Evolutionary conservation across 306 rosid genomes (phyloP), one percentile per base, ranked within the genome.

Genomic region (Fragaria vesca): DNA sequence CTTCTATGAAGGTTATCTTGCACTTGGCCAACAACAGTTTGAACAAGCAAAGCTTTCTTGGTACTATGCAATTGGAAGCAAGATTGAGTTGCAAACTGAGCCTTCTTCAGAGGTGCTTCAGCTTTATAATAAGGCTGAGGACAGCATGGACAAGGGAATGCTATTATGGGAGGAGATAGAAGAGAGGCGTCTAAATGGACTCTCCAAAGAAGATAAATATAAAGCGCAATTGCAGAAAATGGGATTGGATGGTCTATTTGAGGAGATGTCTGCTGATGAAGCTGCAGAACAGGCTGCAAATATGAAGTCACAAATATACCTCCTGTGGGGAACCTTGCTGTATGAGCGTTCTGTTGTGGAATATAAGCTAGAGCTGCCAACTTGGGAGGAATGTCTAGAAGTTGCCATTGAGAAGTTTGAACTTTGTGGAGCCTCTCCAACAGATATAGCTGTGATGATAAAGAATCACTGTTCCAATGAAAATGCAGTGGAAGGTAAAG

Each of bases 351-450:
- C 98, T 34, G 91, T 92, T 38, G 98, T 88, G 71, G 97, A 95
- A 68, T 95, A 83, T 68, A 95, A 83, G 83, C 78, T 92, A 57
- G 89, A 81, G 66, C 84, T 95, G 43, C 97, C 98, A 38, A 92
- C 93, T 65, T 95, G 97, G 98, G 98, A 95, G 77, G 98, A 95
- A 83, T 91, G 97, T 75, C 77, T 95, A 79, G 98, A 95, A 85
- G 93, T 91, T 80, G 75, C 98, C 10, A 88, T 95, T 32, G 98
- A 95, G 79, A 91, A 91, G 81, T 95, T 95, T 81, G 98, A 95
- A 84, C 93, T 91, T 16, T 94, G 97, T 34, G 97, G 97, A 80
- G 97, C 97, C 67, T 95, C 97, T 71, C 86, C 90, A 21, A 89
- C 95, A 4, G 97, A 92, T 80, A 82, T 95, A 69, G 97, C 96